Conservation (phyloP, 495 filamentous ascomycete species). For the Pseudomonodictys pantanalensis region DNA sequence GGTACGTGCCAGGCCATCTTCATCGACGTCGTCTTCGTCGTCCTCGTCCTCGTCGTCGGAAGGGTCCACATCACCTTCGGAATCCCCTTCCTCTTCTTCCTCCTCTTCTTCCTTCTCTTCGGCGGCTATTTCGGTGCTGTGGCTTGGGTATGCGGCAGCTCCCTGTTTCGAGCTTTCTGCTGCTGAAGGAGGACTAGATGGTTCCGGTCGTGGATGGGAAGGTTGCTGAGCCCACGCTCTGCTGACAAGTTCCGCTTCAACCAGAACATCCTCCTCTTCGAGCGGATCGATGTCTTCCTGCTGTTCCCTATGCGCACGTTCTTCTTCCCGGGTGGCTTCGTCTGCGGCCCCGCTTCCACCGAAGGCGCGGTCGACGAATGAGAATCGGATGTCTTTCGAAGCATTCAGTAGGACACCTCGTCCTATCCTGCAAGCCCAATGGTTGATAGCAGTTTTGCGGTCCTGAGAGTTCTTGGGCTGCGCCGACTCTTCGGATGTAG, state of each 20-base stretch:
- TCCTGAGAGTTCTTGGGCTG: constrained; percentile 28
- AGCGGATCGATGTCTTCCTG: constrained; percentile 29
- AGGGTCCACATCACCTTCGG: constrained; percentile 38
- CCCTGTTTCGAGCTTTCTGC: no score
- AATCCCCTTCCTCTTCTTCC: constrained; percentile 26
- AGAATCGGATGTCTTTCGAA: constrained; percentile 56
- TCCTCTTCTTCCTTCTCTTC: constrained; percentile 11
- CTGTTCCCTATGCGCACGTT: constrained; percentile 24
- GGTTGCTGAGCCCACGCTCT: constrained; percentile 22
- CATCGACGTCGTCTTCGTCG: constrained; percentile 39
- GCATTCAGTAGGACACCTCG: constrained; percentile 61
- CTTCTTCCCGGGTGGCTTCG: constrained; percentile 30
- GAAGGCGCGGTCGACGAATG: constrained; percentile 61
- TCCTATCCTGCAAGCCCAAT: constrained; percentile 63
- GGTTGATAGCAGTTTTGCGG: constrained; percentile 46
- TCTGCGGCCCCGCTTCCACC: constrained; percentile 51
- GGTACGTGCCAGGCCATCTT: constrained; percentile 41
- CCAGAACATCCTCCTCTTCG: constrained; percentile 27
- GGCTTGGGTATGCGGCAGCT: no score
- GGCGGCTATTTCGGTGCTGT: no score
- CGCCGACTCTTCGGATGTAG: constrained; percentile 17
- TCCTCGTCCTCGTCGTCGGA: constrained; percentile 40
- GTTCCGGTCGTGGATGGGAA: constrained; percentile 1
- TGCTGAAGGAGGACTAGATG: no score
- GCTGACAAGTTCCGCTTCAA: constrained; percentile 18